Percentiles rank a stretch among this genome's conserved stretches.
Evolutionary conservation across 2,329 filamentous ascomycete genomes (phyloP).

Genomic region (Talaromyces sp.): DNA sequence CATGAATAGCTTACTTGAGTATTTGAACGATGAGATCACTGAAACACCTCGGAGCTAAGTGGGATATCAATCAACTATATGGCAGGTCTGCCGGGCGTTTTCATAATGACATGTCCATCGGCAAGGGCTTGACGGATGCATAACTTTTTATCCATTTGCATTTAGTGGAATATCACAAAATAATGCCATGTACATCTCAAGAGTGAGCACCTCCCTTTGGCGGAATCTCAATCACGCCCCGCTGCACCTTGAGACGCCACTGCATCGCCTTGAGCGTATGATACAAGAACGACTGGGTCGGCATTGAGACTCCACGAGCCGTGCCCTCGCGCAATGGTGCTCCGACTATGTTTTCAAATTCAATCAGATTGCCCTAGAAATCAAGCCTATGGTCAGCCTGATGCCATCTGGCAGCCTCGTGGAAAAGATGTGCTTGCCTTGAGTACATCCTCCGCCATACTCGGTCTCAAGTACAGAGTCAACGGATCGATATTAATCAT

Average conservation of each 20-base stretch:
- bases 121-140: neutral
- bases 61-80: too few relatives aligned
- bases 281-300: neutral
- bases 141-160: too few relatives aligned
- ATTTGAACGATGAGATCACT: too few relatives aligned
- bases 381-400: neutral
- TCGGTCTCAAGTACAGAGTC: neutral
- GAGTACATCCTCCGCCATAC: neutral
- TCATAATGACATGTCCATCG: too few relatives aligned
- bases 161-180: too few relatives aligned
- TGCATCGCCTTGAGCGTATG: neutral
- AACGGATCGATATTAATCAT: neutral
- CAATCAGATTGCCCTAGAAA: neutral
- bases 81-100: too few relatives aligned
- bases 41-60: too few relatives aligned
- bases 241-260: neutral
- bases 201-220: neutral
- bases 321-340: neutral
- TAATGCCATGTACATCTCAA: neutral
- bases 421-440: neutral
- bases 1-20: too few relatives aligned
- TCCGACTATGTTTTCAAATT: neutral
- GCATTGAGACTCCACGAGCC: neutral
- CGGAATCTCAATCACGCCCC: neutral
- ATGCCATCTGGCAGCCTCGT: too few relatives aligned